Base-by-base conservation (phyloP, 2,329 filamentous ascomycete genomes). In the Sarocladium oryzae region DNA sequence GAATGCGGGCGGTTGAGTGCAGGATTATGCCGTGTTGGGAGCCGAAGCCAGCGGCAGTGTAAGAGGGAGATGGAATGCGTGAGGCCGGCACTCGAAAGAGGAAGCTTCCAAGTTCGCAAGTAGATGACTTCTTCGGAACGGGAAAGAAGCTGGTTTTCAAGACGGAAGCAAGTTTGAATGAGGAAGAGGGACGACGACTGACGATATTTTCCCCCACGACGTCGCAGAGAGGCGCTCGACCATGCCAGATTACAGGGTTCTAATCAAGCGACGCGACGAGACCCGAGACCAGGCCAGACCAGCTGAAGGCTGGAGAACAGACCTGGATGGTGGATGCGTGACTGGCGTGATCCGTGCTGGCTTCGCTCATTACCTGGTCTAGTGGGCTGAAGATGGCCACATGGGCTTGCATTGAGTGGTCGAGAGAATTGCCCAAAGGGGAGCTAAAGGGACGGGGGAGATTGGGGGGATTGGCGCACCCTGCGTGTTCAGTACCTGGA, bases 91-190 rank as follows among this genome's bases (percentile, higher is more conserved):
- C 43, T 21, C 43, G 16, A 48, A 20, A 16, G 28, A n/a, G 28
- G 21, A 48, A 48, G 24, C 16, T 13, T n/a, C 11, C 8, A 43
- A 43, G 23, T 5, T 43, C 40, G 40, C 40, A 16, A 43, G 20
- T 43, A 43, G 40, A 43, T 43, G 40, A 28, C n/a, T n/a, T 21
- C n/a, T 28, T 48, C 43, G 43, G 43, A 48, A n/a, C n/a, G n/a
- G n/a, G n/a, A n/a, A n/a, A n/a, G n/a, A n/a, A n/a, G n/a, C n/a
- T n/a, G n/a, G n/a, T n/a, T n/a, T n/a, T n/a, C n/a, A n/a, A n/a
- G n/a, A 48, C 43, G 43, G 28, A 48, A 48, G 21, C 5, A 48
- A 16, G 43, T 33, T 32, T 15, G 26, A 4, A 48, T n/a, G 43
- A 48, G 21, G 28, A 20, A 48, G 11, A 48, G 43, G 18, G 24